Conservation (phyloP, 2,329 filamentous ascomycete genomes). For the Verticillium nonalfalfae region DNA sequence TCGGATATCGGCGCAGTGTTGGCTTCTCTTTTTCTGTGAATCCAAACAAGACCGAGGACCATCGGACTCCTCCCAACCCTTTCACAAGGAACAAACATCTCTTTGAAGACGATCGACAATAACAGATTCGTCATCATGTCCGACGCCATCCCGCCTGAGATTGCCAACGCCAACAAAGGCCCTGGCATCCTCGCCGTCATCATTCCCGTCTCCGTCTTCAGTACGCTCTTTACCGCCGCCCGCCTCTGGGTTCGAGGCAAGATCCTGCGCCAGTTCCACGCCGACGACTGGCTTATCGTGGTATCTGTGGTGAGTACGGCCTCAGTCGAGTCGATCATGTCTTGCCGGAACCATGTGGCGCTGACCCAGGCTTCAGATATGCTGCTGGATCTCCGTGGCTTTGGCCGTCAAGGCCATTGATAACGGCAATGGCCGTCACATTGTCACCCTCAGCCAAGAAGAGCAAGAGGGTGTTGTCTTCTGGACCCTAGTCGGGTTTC, state of each 20-base stretch:
- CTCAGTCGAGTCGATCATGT: neutral
- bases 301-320: conserved; percentile 19
- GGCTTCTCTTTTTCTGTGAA: neutral
- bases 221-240: conserved; percentile 18
- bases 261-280: conserved; percentile 22
- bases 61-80: neutral
- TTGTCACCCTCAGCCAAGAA: conserved; percentile 18
- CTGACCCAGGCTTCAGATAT: conserved; percentile 14
- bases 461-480: conserved; percentile 23
- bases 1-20: neutral
- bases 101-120: neutral
- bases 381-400: conserved; percentile 24
- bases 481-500: conserved; percentile 28
- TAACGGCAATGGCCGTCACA: conserved; percentile 32
- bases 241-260: conserved; percentile 21
- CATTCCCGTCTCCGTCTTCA: conserved; percentile 20
- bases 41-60: neutral
- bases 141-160: neutral
- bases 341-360: neutral
- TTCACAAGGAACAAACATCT: neutral
- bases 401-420: conserved; percentile 25
- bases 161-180: conserved; percentile 16
- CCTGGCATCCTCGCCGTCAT: conserved; percentile 22
- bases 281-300: conserved; percentile 29
- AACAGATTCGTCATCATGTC: neutral